Evolutionary conservation across 331 rosid genomes (phyloP).

Genomic region (Dryas integrifolia): DNA sequence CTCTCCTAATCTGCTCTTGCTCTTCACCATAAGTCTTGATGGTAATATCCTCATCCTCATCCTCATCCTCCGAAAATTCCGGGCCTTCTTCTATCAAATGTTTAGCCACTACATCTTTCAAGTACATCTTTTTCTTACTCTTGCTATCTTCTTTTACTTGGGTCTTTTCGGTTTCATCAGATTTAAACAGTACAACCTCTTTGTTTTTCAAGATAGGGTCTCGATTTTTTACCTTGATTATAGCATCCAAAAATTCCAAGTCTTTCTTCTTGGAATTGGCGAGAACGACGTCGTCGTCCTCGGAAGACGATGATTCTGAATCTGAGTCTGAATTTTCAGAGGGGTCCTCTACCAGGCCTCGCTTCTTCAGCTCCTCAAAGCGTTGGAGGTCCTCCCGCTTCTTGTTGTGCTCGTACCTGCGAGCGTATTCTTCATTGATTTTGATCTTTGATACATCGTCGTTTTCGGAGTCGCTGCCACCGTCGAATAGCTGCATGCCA

Average conservation of each 20-base stretch:
- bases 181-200: conserved; percentile 51
- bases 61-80: conserved; percentile 47
- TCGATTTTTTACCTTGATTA: conserved; percentile 63
- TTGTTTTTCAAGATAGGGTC: conserved; percentile 59
- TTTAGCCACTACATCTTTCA: conserved; percentile 70
- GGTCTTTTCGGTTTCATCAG: conserved; percentile 27
- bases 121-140: conserved; percentile 42
- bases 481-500: conserved; percentile 47
- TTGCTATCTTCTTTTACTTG: conserved; percentile 20
- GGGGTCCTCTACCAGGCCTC: conserved; percentile 48
- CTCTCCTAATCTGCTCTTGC: conserved; percentile 63
- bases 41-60: conserved; percentile 7
- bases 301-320: conserved; percentile 34
- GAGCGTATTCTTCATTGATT: conserved; percentile 62
- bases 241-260: conserved; percentile 50
- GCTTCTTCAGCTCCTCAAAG: conserved; percentile 69
- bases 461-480: conserved; percentile 57
- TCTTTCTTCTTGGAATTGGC: conserved; percentile 33
- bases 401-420: conserved; percentile 81
- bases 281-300: conserved; percentile 27
- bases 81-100: conserved; percentile 71
- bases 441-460: conserved; percentile 51
- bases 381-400: conserved; percentile 82
- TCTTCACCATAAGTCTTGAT: conserved; percentile 50
- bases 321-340: conserved; percentile 20